A percentile compares a stretch with the other conserved stretches of the same genome.
Evolutionary conservation across 805 yeast genomes (phyloP).

Genomic region (Zygosaccharomyces gambellarensis): DNA sequence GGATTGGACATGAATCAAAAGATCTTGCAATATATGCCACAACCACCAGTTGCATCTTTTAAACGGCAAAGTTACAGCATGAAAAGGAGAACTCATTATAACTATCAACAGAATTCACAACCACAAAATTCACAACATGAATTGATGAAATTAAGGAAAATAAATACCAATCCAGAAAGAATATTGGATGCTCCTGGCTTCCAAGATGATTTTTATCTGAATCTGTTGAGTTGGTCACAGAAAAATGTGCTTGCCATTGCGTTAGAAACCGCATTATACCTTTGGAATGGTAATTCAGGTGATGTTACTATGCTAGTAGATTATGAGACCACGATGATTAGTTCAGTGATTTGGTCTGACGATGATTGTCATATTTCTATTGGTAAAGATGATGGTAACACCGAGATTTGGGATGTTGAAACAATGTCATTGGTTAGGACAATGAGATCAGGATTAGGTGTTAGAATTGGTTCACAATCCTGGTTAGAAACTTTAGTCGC

Average conservation of each 20-base stretch:
- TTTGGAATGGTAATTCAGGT: slow-evolving; percentile 89
- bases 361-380: slow-evolving; percentile 83
- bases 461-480: slow-evolving; percentile 75
- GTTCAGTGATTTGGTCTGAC: slow-evolving; percentile 80
- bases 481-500: slow-evolving; percentile 83
- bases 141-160: slow-evolving; percentile 64
- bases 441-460: slow-evolving; percentile 60
- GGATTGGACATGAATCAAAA: slow-evolving; percentile 80
- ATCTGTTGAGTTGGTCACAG: slow-evolving; percentile 81
- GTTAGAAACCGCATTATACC: slow-evolving; percentile 72
- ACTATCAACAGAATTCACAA: slow-evolving; percentile 32
- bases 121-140: slow-evolving; percentile 42
- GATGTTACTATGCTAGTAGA: slow-evolving; percentile 66
- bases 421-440: slow-evolving; percentile 69
- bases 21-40: slow-evolving; percentile 80
- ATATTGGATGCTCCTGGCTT: slow-evolving; percentile 96
- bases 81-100: slow-evolving; percentile 31
- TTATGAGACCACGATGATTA: slow-evolving; percentile 37
- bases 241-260: slow-evolving; percentile 85
- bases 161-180: slow-evolving; percentile 85
- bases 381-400: slow-evolving; percentile 75
- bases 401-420: slow-evolving; percentile 93
- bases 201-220: slow-evolving; percentile 86
- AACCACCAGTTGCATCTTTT: slow-evolving; percentile 58
- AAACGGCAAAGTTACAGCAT: slow-evolving; percentile 27